Evolutionary conservation across 768 basidiomycete species (phyloP).

Genomic region (Hirschioporus abietinus): DNA sequence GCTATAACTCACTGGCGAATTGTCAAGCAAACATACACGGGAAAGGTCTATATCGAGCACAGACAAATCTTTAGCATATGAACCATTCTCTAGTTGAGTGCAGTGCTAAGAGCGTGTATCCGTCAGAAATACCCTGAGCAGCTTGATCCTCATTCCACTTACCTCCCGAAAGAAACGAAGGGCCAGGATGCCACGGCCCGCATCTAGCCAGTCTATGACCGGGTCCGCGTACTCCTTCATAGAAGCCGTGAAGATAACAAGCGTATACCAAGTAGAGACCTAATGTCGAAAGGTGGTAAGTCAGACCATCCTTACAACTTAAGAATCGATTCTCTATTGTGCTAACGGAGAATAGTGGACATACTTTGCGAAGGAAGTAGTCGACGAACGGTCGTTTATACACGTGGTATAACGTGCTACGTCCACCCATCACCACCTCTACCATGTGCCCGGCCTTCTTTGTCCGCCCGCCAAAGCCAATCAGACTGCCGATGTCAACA

Average conservation of each 20-base stretch:
- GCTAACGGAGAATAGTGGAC: constrained; percentile 14
- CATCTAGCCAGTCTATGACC: constrained; percentile 98
- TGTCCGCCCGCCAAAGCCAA: constrained; percentile 47
- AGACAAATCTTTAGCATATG: constrained; percentile 90
- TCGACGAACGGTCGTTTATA: constrained; percentile 98
- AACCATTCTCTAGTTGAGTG: constrained; percentile 85
- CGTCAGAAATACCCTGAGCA: constrained; percentile 2
- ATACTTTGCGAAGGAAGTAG: constrained; percentile 84
- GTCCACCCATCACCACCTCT: constrained; percentile 85
- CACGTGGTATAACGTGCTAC: constrained; percentile 92
- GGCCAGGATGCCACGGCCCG: constrained; percentile 83
- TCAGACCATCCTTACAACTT: background rate
- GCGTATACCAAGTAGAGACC: constrained; percentile 98
- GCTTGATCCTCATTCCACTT: constrained; percentile 27
- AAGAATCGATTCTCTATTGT: background rate
- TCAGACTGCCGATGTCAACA: constrained; percentile 42
- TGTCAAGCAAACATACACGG: constrained; percentile 93
- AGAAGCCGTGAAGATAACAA: constrained; percentile 98
- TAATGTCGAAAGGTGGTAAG: constrained; percentile 27
- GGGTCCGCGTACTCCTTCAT: constrained; percentile 99
- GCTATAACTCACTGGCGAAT: constrained; percentile 89
- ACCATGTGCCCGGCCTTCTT: constrained; percentile 80
- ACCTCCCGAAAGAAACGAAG: constrained; percentile 92
- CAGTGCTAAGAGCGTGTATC: constrained; percentile 58
- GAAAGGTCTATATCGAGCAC: constrained; percentile 86